Conservation (phyloP, 768 basidiomycete species). For the Lactarius indigo region DNA sequence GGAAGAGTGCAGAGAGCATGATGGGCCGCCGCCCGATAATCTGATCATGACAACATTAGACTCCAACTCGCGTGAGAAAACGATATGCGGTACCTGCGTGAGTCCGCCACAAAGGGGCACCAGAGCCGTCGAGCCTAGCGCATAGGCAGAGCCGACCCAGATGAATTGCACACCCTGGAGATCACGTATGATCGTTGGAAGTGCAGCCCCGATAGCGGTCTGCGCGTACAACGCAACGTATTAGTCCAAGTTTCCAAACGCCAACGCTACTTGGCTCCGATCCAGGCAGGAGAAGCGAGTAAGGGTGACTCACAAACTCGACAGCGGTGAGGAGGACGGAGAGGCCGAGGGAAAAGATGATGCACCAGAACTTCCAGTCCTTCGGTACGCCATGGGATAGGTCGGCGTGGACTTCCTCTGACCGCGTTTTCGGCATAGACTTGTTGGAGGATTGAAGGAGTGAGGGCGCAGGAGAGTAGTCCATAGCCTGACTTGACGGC, state of each 20-base stretch:
- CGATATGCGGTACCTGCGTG: conserved; percentile 16
- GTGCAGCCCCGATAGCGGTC: conserved; percentile 29
- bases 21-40: conserved; percentile 34
- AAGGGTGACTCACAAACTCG: conserved; percentile 12
- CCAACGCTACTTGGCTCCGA: neutral
- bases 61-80: neutral
- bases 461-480: neutral
- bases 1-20: conserved; percentile 27
- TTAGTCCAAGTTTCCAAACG: neutral
- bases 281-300: neutral
- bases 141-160: conserved; percentile 29
- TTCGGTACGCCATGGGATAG: conserved; percentile 6
- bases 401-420: neutral
- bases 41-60: conserved; percentile 1
- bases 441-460: neutral
- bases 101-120: conserved; percentile 30
- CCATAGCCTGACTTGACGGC: neutral
- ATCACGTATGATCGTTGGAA: conserved; percentile 31
- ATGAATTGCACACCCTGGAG: conserved; percentile 28
- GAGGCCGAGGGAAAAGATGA: conserved; percentile 20
- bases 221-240: neutral
- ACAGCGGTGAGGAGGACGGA: conserved; percentile 16
- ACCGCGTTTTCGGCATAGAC: neutral
- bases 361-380: conserved; percentile 25
- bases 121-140: conserved; percentile 29